Evolutionary conservation across 2,329 filamentous ascomycete species (phyloP).

Genomic region (Paramyrothecium sp.): DNA sequence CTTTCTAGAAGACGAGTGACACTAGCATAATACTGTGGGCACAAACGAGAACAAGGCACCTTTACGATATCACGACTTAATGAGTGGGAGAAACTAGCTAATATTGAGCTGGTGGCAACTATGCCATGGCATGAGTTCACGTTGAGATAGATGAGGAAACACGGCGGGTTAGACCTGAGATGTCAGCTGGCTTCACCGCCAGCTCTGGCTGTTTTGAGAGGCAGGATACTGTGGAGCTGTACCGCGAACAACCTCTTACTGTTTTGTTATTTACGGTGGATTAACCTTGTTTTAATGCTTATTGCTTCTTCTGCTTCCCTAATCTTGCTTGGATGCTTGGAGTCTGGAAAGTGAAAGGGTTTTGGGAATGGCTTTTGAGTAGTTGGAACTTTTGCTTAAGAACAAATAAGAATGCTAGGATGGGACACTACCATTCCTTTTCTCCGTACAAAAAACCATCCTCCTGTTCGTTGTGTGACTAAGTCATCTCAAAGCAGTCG

Average conservation of each 20-base stretch:
- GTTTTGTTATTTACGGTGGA: slow-evolving; percentile 12
- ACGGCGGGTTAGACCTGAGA: slow-evolving; percentile 5
- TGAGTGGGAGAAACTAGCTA: slow-evolving; percentile 1
- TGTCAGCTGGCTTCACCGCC: slow-evolving; percentile 26
- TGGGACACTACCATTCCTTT: neutral
- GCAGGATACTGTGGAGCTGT: slow-evolving; percentile 18
- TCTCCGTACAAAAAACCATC: too few relatives aligned
- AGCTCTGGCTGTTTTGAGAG: slow-evolving; percentile 26
- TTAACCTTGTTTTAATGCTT: slow-evolving; percentile 12
- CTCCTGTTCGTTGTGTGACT: too few relatives aligned
- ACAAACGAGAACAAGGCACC: neutral
- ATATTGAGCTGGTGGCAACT: neutral
- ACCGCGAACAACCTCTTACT: slow-evolving; percentile 13
- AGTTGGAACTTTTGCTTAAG: neutral
- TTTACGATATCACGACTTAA: slow-evolving; percentile 15
- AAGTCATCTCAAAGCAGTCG: too few relatives aligned
- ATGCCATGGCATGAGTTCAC: neutral
- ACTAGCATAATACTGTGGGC: slow-evolving; percentile 18
- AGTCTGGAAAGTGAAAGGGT: slow-evolving; percentile 23
- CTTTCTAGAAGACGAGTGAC: slow-evolving; percentile 21
- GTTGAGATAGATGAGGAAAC: neutral
- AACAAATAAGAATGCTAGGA: neutral
- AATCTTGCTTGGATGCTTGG: slow-evolving; percentile 15
- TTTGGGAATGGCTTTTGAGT: slow-evolving; percentile 12
- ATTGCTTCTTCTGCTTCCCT: slow-evolving; percentile 5